Evolutionary conservation across 306 rosid genomes (phyloP).

Genomic region (Dryas drummondii): DNA sequence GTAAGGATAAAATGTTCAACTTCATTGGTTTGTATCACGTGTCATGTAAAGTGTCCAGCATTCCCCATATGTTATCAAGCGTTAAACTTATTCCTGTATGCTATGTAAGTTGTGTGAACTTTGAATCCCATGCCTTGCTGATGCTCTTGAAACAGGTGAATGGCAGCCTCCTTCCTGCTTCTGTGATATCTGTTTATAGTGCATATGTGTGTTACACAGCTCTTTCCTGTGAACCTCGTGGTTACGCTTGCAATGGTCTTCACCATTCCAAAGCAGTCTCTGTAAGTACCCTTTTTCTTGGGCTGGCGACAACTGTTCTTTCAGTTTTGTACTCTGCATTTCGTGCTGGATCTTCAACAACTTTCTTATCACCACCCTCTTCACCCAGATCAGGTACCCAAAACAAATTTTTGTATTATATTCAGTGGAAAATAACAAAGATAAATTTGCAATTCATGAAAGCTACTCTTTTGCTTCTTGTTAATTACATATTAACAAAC

Average conservation of each 20-base stretch:
- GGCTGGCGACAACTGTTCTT: conserved; percentile 82
- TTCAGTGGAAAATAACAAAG: background rate
- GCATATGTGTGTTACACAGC: conserved; percentile 93
- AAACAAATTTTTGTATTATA: background rate
- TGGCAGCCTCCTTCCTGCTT: conserved; percentile 95
- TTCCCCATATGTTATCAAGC: background rate
- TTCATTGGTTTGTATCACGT: background rate
- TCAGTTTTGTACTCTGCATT: conserved; percentile 92
- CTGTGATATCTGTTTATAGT: conserved; percentile 85
- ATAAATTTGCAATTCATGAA: background rate
- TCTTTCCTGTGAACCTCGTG: conserved; percentile 83
- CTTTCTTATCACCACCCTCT: conserved; percentile 86
- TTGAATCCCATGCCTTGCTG: background rate
- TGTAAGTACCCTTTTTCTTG: conserved; percentile 72
- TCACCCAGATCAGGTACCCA: conserved; percentile 70
- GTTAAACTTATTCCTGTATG: conserved; percentile 7
- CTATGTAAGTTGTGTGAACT: background rate
- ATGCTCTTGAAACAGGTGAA: conserved; percentile 56
- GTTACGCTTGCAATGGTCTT: conserved; percentile 86
- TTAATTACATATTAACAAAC: conserved; percentile 5
- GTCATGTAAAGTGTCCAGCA: background rate
- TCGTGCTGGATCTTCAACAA: conserved; percentile 93
- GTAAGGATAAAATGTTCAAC: conserved; percentile 38
- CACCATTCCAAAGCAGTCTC: conserved; percentile 67
- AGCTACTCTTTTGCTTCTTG: background rate